Percentiles rank a stretch among this genome's conserved stretches.
phyloP scores from a whole-genome alignment of 208 protist species.

The Leishmania major region DNA sequence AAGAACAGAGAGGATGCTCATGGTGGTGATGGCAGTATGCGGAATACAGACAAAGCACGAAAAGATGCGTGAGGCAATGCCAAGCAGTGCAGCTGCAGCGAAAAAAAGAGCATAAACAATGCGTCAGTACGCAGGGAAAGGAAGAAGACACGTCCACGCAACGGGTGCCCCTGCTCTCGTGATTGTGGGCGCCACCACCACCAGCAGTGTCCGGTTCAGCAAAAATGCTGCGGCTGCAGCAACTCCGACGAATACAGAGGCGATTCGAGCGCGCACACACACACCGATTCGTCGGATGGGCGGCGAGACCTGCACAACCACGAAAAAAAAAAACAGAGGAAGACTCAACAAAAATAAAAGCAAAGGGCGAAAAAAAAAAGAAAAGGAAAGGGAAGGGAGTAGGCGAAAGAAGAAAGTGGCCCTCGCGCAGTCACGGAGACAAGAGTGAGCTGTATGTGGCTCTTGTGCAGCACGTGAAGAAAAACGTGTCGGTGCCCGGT shows the following conservation, averaged over 20 bases:
- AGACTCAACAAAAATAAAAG: not conserved
- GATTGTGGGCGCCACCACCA: not conserved
- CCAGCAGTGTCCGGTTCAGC: not conserved
- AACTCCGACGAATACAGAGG: not conserved
- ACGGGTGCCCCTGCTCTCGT: not conserved
- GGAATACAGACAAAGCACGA: not conserved
- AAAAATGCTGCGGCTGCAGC: not conserved
- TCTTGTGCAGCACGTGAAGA: not conserved
- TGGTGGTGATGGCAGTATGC: not conserved
- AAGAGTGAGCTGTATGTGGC: not conserved
- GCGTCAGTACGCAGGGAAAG: not conserved
- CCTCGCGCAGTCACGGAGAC: not conserved
- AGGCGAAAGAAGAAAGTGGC: not conserved
- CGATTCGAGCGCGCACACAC: not conserved
- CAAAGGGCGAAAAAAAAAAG: not conserved
- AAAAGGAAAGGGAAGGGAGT: not conserved
- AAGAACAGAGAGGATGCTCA: constrained; percentile 27
- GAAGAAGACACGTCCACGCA: not conserved
- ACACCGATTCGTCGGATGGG: not conserved
- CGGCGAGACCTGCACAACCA: not conserved
- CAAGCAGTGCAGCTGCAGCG: not conserved
- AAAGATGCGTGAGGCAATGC: not conserved
- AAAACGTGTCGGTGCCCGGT: not conserved
- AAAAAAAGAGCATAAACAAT: not conserved
- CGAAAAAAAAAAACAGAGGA: not conserved